Base-by-base conservation (phyloP, 805 yeast species). In the Metschnikowia reukaufii region DNA sequence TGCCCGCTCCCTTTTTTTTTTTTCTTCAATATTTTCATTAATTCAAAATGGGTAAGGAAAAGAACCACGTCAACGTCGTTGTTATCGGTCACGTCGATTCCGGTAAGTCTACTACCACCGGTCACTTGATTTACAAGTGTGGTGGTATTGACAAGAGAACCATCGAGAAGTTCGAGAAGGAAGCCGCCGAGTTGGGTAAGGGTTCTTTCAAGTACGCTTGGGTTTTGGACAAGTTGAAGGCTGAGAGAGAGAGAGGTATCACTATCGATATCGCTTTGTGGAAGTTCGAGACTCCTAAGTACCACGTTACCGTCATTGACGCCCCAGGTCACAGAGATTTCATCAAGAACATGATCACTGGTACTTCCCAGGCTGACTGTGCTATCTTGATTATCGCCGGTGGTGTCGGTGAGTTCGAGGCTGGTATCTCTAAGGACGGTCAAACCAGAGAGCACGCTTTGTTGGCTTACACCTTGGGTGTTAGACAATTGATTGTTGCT, bases 41-140 rank as follows among this genome's bases (percentile, higher is more conserved):
- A 23, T 25, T 39, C 39, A 44, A 23, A 27, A 38, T 44, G 47
- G 42, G 51, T 50, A 36, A 44, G 31, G 54, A 50, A 51, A 50
- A 52, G 48, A 35, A 49, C 39, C 55, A 53, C 57, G 57, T 92
- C 83, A 92, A 92, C 96, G 96, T 92, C 81, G 99, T 94, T 78
- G 98, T 94, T 75, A 92, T 92, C 78, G 99, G 98, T 80, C 98
- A 92, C 96, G 98, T 94, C 97, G 98, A 92, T 81, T 91, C 97
- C 69, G 75, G 75, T 68, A 87, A 88, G 82, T 92, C 97, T 60
- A 91, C 98, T 73, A 92, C 97, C 79, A 91, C 98, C 76, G 97
- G 97, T 79, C 97, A 91, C 86, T 87, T 91, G 80, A 90, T 91
- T 74, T 91, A 75, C 96, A 90, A 90, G 92, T 91, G 97, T 83